Evolutionary conservation across 2,329 filamentous ascomycete species (phyloP), one percentile per base, ranked within the genome.

Genomic region (Microdochium paspali): DNA sequence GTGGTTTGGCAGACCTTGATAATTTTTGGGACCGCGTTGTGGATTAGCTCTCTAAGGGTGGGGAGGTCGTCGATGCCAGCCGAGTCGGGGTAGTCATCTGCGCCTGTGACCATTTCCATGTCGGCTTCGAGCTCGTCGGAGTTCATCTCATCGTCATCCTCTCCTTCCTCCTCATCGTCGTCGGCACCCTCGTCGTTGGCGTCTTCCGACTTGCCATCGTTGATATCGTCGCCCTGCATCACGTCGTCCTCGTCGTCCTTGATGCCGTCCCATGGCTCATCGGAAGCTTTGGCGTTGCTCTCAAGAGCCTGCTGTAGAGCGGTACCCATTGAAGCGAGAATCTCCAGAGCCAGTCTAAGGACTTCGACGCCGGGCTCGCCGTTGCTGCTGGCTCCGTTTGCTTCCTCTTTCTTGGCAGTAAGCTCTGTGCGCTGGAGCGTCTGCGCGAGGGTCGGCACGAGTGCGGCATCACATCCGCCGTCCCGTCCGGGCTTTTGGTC

Each of bases 291-390:
- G 47, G 64, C 69, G 18, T 65, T 69, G 49, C 71, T 70, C 35
- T 72, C 70, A 39, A 77, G 58, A 5, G 73, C 71, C 28, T 72
- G 67, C 55, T 77, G 74, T 12, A 84, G 65, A 43, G 68, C 71
- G 2, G 79, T 83, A 39, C 79, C 80, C 44, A 85, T 84, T 6
- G 80, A 80, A 3, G 80, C 81, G 0, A 84, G 66, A 15, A 81
- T 76, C 60, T 85, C 79, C 0, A 85, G 64, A 3, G 79, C 78
- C 15, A 80, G 61, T 56, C 76, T 69, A 46, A 76, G 61, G 32
- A 73, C 68, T 51, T 78, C 74, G 7, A 63, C 53, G 1, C 62
- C 63, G 20, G 61, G 50, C 26, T 63, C 67, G 30, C 70, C 58
- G 55, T 58, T 18, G 54, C 47, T 51, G 12, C 44, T 57, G 50